Base-by-base conservation (phyloP, 2,329 filamentous ascomycete genomes). In the Colletotrichum godetiae region DNA sequence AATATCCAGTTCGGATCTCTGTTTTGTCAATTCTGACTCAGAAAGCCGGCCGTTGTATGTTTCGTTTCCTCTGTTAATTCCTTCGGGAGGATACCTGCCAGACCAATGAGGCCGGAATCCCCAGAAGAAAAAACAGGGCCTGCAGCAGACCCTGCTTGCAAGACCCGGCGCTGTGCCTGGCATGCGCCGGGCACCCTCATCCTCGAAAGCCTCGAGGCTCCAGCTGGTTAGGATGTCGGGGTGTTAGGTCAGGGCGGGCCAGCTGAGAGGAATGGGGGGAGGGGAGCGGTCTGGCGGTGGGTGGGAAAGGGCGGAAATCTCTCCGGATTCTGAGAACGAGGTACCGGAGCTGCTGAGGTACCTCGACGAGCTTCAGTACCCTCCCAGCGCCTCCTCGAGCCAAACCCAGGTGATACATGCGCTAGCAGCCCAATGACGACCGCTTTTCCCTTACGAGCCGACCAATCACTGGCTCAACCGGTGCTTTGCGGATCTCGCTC, bases 11-110 rank as follows among this genome's bases (percentile, higher is more conserved):
- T 70, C n/a, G 49, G 55, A 59, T 56, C 46, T 65, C 33, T 69
- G 37, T 55, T 68, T 65, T 56, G 70, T 73, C 67, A 65, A 33
- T 70, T 70, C 70, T 73, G 70, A 73, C 70, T 73, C 70, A 73
- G 70, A 65, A 64, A 61, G 55, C 60, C 35, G 60, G 67, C 35
- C 56, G 19, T 49, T 63, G 56, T 70, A 55, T 65, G 60, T 70
- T 60, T 73, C 60, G 70, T 73, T 73, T 65, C 63, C 62, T 33
- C 56, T 27, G n/a, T 56, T 19, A 29, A 27, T 60, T 42, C 56
- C 29, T 37, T 67, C 62, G 33, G 68, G 63, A 52, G 46, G 46
- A 63, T 35, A 35, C 56, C 55, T 22, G 35, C 5, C 59, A 49
- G 46, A 31, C 37, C 27, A 42, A 13, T 42, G 52, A 29, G 55